Conservation (phyloP, 1,284 basidiomycete species). For the Ceratobasidium sp. region DNA sequence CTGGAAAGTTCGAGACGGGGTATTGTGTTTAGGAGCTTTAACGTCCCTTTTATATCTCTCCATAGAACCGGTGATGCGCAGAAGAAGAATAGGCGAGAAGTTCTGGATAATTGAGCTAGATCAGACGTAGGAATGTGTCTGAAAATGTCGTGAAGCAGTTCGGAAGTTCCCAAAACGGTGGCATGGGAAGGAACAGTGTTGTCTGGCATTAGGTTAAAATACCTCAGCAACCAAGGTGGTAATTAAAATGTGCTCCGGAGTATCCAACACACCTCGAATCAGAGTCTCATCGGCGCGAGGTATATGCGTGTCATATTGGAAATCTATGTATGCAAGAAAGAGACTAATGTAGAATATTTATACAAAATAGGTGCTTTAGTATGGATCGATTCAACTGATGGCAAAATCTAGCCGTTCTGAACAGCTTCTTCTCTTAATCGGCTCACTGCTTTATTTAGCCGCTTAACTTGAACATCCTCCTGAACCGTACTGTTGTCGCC, state of each 20-base stretch:
- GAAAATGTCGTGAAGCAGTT: not conserved
- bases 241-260: not conserved
- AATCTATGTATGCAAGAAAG: not conserved
- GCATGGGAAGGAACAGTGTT: not conserved
- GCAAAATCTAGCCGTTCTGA: not conserved
- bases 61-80: conserved; percentile 8
- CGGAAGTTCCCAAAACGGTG: not conserved
- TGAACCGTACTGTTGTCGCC: not conserved
- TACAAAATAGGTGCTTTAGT: no score
- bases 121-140: not conserved
- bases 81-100: conserved; percentile 21
- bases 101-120: conserved; percentile 1
- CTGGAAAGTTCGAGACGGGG: not conserved
- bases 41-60: conserved; percentile 7
- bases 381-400: no score
- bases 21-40: conserved; percentile 1
- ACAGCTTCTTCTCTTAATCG: not conserved
- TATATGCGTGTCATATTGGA: not conserved
- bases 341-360: no score
- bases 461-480: no score
- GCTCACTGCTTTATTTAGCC: not conserved
- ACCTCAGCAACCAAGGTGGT: not conserved
- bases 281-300: not conserved
- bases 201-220: not conserved
- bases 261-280: not conserved